A percentile compares a stretch with the other conserved stretches of the same genome.
Conservation (phyloP, 2,329 filamentous ascomycete species). For the Trichoderma arundinaceum region DNA sequence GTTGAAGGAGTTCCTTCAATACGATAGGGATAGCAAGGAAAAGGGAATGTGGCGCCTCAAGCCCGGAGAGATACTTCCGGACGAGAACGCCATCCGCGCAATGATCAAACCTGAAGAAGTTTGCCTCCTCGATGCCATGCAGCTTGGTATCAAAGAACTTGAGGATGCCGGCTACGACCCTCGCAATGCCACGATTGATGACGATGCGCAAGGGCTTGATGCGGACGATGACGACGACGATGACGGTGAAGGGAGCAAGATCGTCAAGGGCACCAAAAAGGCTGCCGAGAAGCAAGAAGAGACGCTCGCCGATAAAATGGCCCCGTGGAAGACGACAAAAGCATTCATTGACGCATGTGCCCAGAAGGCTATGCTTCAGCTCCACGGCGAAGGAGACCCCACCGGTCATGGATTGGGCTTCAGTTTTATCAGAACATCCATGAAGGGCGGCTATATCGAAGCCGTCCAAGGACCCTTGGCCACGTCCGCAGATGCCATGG, state of each 20-base stretch:
- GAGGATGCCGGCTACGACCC: slow-evolving; percentile 86
- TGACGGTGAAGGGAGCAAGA: slow-evolving; percentile 51
- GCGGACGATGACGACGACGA: slow-evolving; percentile 61
- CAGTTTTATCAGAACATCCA: slow-evolving; percentile 96
- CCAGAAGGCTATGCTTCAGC: slow-evolving; percentile 94
- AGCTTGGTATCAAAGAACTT: slow-evolving; percentile 89
- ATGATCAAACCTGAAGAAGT: slow-evolving; percentile 97
- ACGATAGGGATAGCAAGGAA: slow-evolving; percentile 74
- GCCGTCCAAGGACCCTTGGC: slow-evolving; percentile 71
- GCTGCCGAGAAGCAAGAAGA: slow-evolving; percentile 62
- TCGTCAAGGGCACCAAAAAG: slow-evolving; percentile 51
- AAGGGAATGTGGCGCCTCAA: slow-evolving; percentile 83
- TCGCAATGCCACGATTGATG: slow-evolving; percentile 65
- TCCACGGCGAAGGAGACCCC: slow-evolving; percentile 93
- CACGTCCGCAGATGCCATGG: slow-evolving; percentile 80
- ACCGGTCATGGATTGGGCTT: slow-evolving; percentile 92
- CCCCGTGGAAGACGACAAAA: slow-evolving; percentile 95
- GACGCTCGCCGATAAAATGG: slow-evolving; percentile 84
- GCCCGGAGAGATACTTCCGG: slow-evolving; percentile 74
- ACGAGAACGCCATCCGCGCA: slow-evolving; percentile 77
- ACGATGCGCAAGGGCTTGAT: slow-evolving; percentile 67
- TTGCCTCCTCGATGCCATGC: slow-evolving; percentile 94
- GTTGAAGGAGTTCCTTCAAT: slow-evolving; percentile 93
- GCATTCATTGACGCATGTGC: slow-evolving; percentile 94
- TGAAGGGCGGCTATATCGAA: slow-evolving; percentile 95